phyloP scores from a whole-genome alignment of 352 stramenopile species.

The Globisporangium orthogonon region DNA sequence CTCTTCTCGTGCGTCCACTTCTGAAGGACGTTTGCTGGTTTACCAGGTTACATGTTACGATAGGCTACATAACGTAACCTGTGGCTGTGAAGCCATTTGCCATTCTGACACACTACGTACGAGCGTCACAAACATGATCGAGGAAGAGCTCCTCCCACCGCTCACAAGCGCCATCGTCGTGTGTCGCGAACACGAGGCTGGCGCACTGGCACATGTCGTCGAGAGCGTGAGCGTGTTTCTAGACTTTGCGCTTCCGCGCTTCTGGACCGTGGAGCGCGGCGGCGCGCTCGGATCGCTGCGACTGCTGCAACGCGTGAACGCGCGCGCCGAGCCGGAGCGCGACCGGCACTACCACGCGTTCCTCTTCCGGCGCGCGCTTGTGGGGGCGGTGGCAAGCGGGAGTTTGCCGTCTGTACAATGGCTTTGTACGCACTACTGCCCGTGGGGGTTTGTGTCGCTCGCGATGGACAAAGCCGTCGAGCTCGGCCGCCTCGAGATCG shows the following conservation, averaged over 20 bases:
- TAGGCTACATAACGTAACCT: no score
- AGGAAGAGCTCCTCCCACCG: not conserved
- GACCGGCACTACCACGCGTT: constrained; percentile 5
- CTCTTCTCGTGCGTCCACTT: no score
- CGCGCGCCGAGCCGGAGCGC: not conserved
- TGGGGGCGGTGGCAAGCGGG: not conserved
- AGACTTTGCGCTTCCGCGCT: not conserved
- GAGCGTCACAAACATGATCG: not conserved
- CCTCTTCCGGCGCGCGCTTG: constrained; percentile 1
- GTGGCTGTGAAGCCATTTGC: no score
- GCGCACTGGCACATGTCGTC: constrained; percentile 1
- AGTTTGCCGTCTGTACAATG: not conserved
- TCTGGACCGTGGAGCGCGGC: constrained; percentile 2
- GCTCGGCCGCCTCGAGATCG: constrained; percentile 8
- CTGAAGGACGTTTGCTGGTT: no score
- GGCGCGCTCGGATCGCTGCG: constrained; percentile 1
- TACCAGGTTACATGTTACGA: no score
- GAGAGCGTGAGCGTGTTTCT: constrained; percentile 4
- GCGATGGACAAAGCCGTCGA: constrained; percentile 6
- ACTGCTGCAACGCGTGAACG: constrained; percentile 1
- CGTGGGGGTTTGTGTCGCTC: constrained; percentile 7
- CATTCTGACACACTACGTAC: no score
- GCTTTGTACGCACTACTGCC: constrained; percentile 6
- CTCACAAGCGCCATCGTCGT: not conserved
- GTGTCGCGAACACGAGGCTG: not conserved